Evolutionary conservation across 2,329 filamentous ascomycete genomes (phyloP).

Genomic region (Paracamarosporium sp.): DNA sequence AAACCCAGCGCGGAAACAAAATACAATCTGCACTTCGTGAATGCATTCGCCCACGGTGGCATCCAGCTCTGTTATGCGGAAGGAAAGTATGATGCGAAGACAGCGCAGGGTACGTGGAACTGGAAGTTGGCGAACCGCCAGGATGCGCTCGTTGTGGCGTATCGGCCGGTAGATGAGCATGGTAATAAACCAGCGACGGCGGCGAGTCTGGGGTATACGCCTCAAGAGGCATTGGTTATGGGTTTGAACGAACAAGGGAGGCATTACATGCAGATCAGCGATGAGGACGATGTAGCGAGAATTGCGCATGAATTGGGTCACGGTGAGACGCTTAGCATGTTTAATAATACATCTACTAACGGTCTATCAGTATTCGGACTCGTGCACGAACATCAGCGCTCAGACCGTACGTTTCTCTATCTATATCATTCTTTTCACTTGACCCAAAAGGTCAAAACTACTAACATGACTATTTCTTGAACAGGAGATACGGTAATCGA

Average conservation of each 20-base stretch:
- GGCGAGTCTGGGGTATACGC: constrained; percentile 4
- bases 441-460: background rate
- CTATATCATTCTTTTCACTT: background rate
- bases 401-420: background rate
- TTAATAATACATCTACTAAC: background rate
- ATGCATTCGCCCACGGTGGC: background rate
- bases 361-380: background rate
- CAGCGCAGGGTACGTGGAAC: background rate
- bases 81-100: background rate
- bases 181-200: background rate
- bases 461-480: background rate
- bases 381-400: constrained; percentile 3
- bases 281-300: background rate
- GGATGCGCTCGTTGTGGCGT: constrained; percentile 1
- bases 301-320: constrained; percentile 8
- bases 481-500: background rate
- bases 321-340: background rate
- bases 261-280: constrained; percentile 2
- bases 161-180: background rate
- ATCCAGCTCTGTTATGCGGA: constrained; percentile 1
- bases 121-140: background rate
- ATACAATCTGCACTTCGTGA: background rate
- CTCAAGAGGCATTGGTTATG: background rate
- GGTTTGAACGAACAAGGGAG: background rate
- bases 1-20: background rate